Evolutionary conservation across 2,329 filamentous ascomycete species (phyloP).

Genomic region (Arachnopeziza araneosa): DNA sequence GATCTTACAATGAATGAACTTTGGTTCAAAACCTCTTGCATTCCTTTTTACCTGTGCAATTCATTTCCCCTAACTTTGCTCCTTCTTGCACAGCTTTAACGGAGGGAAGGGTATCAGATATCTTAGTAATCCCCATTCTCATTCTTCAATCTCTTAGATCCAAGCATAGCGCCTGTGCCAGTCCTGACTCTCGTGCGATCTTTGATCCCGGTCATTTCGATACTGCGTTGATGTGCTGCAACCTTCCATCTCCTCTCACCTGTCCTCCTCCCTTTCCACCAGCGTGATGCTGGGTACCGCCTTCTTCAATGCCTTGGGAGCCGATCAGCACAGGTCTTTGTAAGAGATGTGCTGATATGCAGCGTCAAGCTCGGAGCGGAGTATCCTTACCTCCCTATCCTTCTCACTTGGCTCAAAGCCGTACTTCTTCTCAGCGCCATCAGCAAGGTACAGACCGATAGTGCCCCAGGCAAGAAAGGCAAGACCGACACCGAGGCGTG

Average conservation of each 20-base stretch:
- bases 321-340: not conserved
- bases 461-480: slow-evolving; percentile 73
- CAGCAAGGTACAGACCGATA: slow-evolving; percentile 66
- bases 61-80: too few species aligned
- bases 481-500: slow-evolving; percentile 65
- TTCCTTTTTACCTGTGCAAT: not conserved
- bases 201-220: too few species aligned
- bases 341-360: not conserved
- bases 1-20: not conserved
- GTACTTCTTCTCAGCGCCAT: slow-evolving; percentile 66
- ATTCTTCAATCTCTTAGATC: too few species aligned
- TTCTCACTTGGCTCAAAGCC: slow-evolving; percentile 67
- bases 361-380: not conserved
- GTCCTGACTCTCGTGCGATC: too few species aligned
- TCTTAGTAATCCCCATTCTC: too few species aligned
- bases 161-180: too few species aligned
- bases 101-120: too few species aligned
- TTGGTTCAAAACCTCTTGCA: not conserved
- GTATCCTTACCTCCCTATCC: slow-evolving; percentile 51
- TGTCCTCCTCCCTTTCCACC: slow-evolving; percentile 45
- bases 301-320: slow-evolving; percentile 43
- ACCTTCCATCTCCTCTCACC: not conserved
- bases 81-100: too few species aligned
- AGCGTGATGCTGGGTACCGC: slow-evolving; percentile 56
- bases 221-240: too few species aligned